Evolutionary conservation across 805 yeast genomes (phyloP).

Genomic region (Hanseniaspora meyeri): DNA sequence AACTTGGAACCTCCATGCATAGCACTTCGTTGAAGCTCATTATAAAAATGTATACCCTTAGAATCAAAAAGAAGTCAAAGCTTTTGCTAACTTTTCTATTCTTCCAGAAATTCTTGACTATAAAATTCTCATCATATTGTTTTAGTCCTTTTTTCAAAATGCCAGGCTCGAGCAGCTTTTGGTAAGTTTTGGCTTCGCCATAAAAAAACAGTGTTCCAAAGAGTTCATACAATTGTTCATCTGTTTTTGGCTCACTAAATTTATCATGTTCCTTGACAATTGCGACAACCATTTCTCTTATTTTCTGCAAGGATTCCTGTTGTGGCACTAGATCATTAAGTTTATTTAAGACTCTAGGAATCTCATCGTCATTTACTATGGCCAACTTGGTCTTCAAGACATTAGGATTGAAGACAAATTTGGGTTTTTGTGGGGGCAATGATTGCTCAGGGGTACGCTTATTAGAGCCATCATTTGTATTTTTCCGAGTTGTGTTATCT

Average conservation of each 20-base stretch:
- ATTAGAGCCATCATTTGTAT: no score
- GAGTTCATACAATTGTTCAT: not conserved
- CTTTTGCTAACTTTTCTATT: not conserved
- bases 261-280: not conserved
- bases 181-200: not conserved
- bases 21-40: not conserved
- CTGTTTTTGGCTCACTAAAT: not conserved
- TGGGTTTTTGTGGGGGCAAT: not conserved
- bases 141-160: not conserved
- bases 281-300: not conserved
- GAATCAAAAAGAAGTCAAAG: constrained; percentile 1
- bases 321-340: not conserved
- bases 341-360: not conserved
- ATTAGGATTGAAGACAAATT: constrained; percentile 4
- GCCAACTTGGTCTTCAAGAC: not conserved
- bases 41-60: constrained; percentile 5
- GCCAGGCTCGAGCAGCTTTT: not conserved
- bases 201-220: not conserved
- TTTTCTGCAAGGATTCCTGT: not conserved
- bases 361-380: not conserved
- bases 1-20: not conserved
- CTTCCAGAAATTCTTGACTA: not conserved
- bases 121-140: not conserved
- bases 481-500: not conserved
- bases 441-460: not conserved